Evolutionary conservation across 176 grass and related monocot species (phyloP).

Genomic region (Oryza brachyantha): DNA sequence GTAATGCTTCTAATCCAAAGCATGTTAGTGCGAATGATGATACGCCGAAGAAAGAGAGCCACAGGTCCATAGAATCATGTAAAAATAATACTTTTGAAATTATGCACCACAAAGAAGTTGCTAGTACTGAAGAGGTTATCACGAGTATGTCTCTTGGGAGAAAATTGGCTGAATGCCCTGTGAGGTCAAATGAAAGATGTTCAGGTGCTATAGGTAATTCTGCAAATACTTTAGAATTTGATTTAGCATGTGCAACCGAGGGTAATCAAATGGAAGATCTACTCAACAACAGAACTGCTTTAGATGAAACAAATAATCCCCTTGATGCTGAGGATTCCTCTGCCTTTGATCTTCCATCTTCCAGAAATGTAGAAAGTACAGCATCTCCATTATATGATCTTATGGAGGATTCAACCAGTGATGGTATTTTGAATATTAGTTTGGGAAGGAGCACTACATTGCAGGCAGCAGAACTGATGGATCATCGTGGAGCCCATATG

Average conservation of each 20-base stretch:
- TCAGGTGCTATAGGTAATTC: neutral
- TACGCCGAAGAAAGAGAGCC: constrained; percentile 26
- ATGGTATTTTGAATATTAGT: constrained; percentile 31
- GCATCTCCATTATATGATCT: constrained; percentile 9
- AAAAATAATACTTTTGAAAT: neutral
- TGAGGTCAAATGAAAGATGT: constrained; percentile 2
- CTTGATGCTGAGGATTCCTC: neutral
- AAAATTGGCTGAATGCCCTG: neutral
- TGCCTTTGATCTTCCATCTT: constrained; percentile 16
- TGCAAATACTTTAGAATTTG: neutral
- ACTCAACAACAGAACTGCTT: neutral
- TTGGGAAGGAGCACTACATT: neutral
- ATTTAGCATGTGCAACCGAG: constrained; percentile 4
- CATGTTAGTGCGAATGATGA: constrained; percentile 1
- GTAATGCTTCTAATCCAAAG: constrained; percentile 14
- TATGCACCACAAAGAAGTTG: constrained; percentile 8
- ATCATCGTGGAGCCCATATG: constrained; percentile 23
- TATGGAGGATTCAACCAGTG: constrained; percentile 28
- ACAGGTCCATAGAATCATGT: constrained; percentile 28
- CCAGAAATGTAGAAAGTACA: constrained; percentile 34
- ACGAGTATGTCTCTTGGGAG: constrained; percentile 3
- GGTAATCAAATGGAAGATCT: neutral
- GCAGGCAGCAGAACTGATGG: constrained; percentile 28
- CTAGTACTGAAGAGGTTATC: neutral
- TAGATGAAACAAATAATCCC: neutral